Evolutionary conservation across 2,329 filamentous ascomycete species (phyloP).

Genomic region (Trichoderma sp.): DNA sequence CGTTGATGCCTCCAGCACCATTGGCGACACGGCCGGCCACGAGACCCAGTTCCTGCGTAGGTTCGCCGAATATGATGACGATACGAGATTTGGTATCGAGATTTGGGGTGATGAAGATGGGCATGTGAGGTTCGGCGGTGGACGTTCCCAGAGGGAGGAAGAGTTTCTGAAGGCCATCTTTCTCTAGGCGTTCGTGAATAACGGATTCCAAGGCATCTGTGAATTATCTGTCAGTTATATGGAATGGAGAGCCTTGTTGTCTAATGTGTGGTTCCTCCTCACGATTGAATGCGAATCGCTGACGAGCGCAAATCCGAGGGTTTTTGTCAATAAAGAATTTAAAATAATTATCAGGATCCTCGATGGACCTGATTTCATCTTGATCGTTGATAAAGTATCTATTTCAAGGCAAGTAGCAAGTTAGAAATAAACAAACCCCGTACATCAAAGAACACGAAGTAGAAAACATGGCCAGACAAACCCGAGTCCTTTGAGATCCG

Average conservation of each 20-base stretch:
- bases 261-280: conserved; percentile 18
- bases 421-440: not conserved
- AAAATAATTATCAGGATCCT: conserved; percentile 67
- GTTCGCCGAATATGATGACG: conserved; percentile 72
- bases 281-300: conserved; percentile 74
- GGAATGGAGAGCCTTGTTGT: not conserved
- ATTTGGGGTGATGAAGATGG: conserved; percentile 59
- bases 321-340: conserved; percentile 72
- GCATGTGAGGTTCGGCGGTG: conserved; percentile 56
- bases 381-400: conserved; percentile 77
- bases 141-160: conserved; percentile 58
- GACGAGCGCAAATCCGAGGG: conserved; percentile 72
- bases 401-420: not conserved
- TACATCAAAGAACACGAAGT: not conserved
- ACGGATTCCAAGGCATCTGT: conserved; percentile 62
- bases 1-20: conserved; percentile 62
- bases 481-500: conserved; percentile 70
- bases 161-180: conserved; percentile 58
- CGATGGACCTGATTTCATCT: conserved; percentile 71
- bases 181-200: conserved; percentile 60
- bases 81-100: conserved; percentile 59
- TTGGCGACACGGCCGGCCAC: conserved; percentile 68
- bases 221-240: not conserved
- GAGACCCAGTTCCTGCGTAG: conserved; percentile 68
- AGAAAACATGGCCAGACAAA: conserved; percentile 34